Evolutionary conservation across 805 yeast species (phyloP).

Genomic region (Metschnikowia bowlesiae): DNA sequence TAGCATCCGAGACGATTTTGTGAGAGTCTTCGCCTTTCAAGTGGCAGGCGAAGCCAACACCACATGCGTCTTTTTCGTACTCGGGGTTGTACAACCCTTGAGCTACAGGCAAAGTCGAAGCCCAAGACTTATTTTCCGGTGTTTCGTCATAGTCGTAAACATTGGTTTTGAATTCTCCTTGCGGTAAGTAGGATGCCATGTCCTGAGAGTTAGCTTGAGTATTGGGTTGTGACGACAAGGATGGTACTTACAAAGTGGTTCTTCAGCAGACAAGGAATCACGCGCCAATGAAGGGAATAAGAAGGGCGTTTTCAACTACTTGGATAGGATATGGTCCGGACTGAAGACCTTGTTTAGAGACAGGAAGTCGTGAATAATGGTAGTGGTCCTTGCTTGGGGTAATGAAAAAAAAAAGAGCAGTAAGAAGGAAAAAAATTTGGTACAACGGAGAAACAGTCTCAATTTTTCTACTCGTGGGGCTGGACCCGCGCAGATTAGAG

Average conservation of each 20-base stretch:
- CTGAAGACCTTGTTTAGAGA: not conserved
- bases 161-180: constrained; percentile 35
- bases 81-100: constrained; percentile 94
- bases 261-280: not conserved
- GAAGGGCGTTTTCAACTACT: constrained; percentile 1
- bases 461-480: not conserved
- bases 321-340: not conserved
- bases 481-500: constrained; percentile 3
- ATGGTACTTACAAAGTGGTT: constrained; percentile 1
- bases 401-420: not conserved
- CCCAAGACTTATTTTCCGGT: constrained; percentile 86
- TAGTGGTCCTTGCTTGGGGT: not conserved
- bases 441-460: constrained; percentile 2
- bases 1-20: constrained; percentile 89
- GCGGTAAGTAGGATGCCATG: constrained; percentile 31
- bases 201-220: constrained; percentile 7
- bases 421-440: not conserved
- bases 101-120: constrained; percentile 75
- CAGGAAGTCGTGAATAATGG: not conserved
- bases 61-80: constrained; percentile 94
- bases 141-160: constrained; percentile 69
- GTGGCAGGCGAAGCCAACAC: constrained; percentile 96
- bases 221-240: not conserved
- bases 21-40: constrained; percentile 85
- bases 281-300: not conserved